A percentile compares a stretch with the other conserved stretches of the same genome.
Conservation (phyloP, 805 yeast species). For the Barnettozyma pratensis region DNA sequence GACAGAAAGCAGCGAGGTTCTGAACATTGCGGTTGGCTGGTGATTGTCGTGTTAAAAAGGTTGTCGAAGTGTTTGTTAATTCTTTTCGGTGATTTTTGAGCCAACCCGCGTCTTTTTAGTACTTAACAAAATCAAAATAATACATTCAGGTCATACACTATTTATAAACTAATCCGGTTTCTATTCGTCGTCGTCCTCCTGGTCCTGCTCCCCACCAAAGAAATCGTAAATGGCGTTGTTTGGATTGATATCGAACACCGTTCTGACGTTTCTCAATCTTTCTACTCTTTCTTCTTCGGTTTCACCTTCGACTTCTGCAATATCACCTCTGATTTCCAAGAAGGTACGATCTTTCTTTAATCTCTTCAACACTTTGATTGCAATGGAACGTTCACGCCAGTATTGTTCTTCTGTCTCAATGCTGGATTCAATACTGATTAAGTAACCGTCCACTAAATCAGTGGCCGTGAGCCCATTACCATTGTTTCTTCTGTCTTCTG, state of each 20-base stretch:
- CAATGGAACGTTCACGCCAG: conserved; percentile 63
- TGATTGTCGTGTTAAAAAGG: too few relatives aligned
- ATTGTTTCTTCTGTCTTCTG: conserved; percentile 47
- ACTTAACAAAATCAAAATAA: too few relatives aligned
- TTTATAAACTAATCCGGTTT: too few relatives aligned
- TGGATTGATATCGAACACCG: conserved; percentile 51
- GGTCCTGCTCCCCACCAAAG: conserved; percentile 18
- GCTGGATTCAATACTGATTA: conserved; percentile 66
- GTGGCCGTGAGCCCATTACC: conserved; percentile 63
- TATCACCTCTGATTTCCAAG: conserved; percentile 54
- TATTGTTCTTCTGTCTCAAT: conserved; percentile 66
- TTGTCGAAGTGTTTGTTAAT: background rate
- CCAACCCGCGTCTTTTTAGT: too few relatives aligned
- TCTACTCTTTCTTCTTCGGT: conserved; percentile 22
- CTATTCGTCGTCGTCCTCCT: background rate
- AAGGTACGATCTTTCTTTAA: conserved; percentile 81
- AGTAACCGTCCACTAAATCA: conserved; percentile 75
- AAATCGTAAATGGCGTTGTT: conserved; percentile 73
- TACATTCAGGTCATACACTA: too few relatives aligned
- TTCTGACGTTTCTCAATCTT: conserved; percentile 25
- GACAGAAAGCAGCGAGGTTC: background rate
- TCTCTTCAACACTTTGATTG: conserved; percentile 75
- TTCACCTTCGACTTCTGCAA: conserved; percentile 20
- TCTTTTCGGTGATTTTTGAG: background rate
- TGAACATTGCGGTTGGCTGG: background rate